Base-by-base conservation (phyloP, 108 stramenopile species). In the Phaeodactylum tricornutum region DNA sequence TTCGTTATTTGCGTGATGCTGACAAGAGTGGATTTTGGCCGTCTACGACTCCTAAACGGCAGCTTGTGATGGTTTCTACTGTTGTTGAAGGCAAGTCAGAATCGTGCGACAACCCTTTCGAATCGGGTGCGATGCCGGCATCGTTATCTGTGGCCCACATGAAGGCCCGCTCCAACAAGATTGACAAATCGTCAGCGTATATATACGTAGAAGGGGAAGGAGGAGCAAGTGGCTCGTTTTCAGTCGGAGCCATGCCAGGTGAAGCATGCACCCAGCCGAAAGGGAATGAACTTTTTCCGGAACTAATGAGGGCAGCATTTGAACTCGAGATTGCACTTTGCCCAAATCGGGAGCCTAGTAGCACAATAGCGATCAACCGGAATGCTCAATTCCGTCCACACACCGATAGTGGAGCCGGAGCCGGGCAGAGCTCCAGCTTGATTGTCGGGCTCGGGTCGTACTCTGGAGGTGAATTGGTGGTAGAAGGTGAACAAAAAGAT, bases 301-400 rank as follows among this genome's bases (percentile, higher is more conserved):
- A 94, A 23, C 62, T 98, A n/a, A 69, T 82, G 27, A 53, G 63
- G 33, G 80, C 92, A 17, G 89, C 84, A 16, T 96, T 95, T 62
- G 77, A 74, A 19, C 69, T 98, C 26, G 85, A 89, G 50, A 46
- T 47, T 17, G 73, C 65, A 17, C 39, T 97, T 7, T 61, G 57
- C 29, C 90, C 93, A 7, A 54, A 85, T 25, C 59, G 94, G 26
- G 71, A 72, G 29, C 91, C 91, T n/a, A 87, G 85, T 47, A 80
- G 77, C 23, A 95, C 93, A 17, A 94, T 94, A 66, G 96, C 96
- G 39, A 83, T 97, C 32, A 97, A 97, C 62, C 53, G 96, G n/a
- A 93, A 95, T 68, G 96, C 94, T 0, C 81, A 79, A 56, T 95
- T 95, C 59, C 66, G 76, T 52, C 87, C 87, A 3, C 87, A 89